Percentiles rank a stretch among this genome's conserved stretches.
Conservation (phyloP, 495 filamentous ascomycete species). For the Xylona heveae region DNA sequence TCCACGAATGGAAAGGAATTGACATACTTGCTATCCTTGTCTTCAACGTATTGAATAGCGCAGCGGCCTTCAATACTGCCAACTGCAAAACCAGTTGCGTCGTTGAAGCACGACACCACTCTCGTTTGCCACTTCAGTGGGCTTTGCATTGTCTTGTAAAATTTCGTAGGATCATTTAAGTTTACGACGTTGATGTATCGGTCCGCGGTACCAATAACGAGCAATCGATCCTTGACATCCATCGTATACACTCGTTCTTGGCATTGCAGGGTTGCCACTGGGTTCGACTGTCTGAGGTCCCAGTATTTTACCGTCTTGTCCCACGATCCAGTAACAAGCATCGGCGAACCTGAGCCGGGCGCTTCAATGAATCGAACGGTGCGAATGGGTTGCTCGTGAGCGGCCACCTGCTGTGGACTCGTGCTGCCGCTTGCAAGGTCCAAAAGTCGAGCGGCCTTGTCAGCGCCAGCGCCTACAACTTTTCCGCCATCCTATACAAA, state of each 20-base stretch:
- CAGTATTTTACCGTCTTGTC: conserved; percentile 93
- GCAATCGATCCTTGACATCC: conserved; percentile 56
- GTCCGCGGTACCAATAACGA: conserved; percentile 72
- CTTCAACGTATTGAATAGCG: conserved; percentile 61
- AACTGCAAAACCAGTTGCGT: conserved; percentile 46
- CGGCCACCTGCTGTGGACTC: conserved; percentile 39
- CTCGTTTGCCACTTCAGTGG: conserved; percentile 80
- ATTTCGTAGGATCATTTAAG: conserved; percentile 49
- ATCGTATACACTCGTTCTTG: conserved; percentile 75
- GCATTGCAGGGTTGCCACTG: conserved; percentile 41
- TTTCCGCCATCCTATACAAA: conserved; percentile 41
- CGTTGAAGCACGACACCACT: conserved; percentile 65
- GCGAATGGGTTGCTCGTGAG: conserved; percentile 61
- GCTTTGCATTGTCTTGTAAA: conserved; percentile 67
- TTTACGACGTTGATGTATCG: conserved; percentile 76
- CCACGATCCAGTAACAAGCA: conserved; percentile 83
- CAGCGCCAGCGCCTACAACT: conserved; percentile 62
- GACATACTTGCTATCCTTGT: conserved; percentile 52
- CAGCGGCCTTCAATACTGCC: conserved; percentile 24
- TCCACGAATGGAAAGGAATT: neutral
- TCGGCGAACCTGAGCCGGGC: conserved; percentile 28
- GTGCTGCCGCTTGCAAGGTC: conserved; percentile 40
- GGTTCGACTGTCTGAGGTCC: conserved; percentile 50
- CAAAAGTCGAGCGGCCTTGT: conserved; percentile 63
- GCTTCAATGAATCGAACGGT: conserved; percentile 55